These are phyloP conservation scores for Purshia tridentata DNA, from an alignment of 306 rosid species.

Conservation along the genomic window DNA sequence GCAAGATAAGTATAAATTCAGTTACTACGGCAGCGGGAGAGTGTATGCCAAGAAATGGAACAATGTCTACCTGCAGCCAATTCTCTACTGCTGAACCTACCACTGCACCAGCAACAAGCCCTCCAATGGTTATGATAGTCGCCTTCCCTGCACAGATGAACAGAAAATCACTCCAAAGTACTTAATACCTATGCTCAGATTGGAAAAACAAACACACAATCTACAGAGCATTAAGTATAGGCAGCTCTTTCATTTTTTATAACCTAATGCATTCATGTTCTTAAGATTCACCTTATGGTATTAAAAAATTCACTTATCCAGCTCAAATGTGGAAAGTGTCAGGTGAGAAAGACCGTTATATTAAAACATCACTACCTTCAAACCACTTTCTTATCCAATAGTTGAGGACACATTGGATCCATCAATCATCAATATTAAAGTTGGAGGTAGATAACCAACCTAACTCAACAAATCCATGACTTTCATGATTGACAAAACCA, in stretches of 20 bases:
- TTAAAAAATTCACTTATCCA: background rate
- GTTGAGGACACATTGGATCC: background rate
- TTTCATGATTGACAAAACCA: slow-evolving; percentile 10
- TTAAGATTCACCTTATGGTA: background rate
- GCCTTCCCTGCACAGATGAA: slow-evolving; percentile 81
- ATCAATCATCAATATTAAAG: background rate
- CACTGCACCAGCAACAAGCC: slow-evolving; percentile 87
- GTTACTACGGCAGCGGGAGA: slow-evolving; percentile 93
- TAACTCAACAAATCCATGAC: background rate
- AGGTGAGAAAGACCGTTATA: background rate
- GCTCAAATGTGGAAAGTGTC: background rate
- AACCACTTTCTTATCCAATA: background rate
- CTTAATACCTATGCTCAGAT: background rate
- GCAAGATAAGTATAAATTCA: slow-evolving; percentile 82
- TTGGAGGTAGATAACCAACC: background rate
- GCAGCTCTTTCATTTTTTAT: background rate
- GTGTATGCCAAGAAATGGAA: slow-evolving; percentile 90
- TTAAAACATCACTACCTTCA: background rate
- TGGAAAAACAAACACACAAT: background rate
- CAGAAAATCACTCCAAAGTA: slow-evolving; percentile 3
- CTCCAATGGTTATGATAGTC: slow-evolving; percentile 79
- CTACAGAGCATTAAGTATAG: background rate
- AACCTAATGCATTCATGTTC: background rate
- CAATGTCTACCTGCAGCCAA: slow-evolving; percentile 96
- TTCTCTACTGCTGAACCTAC: slow-evolving; percentile 91